Evolutionary conservation across 2,329 filamentous ascomycete species (phyloP).

Genomic region (Myriosclerotinia scirpicola): DNA sequence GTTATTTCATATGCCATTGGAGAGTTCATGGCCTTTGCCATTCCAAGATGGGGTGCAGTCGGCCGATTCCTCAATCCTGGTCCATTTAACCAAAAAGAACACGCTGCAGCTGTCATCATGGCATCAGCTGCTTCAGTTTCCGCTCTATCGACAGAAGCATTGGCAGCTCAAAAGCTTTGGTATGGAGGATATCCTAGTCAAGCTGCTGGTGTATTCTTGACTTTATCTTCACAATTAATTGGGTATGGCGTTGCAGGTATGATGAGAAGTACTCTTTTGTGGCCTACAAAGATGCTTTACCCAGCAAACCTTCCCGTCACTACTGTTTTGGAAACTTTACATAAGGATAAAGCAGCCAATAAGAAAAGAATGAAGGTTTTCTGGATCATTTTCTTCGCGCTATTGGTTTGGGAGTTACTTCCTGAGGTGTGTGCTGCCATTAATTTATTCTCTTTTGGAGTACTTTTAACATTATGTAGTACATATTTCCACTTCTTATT

Average conservation of each 20-base stretch:
- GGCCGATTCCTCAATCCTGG: constrained; percentile 61
- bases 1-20: constrained; percentile 46
- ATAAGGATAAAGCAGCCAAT: constrained; percentile 42
- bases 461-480: constrained; percentile 8
- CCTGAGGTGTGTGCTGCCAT: constrained; percentile 20
- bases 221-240: constrained; percentile 60
- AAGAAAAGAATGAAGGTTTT: constrained; percentile 43
- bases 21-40: constrained; percentile 42
- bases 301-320: constrained; percentile 53
- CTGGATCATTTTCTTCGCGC: constrained; percentile 35
- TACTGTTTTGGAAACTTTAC: constrained; percentile 45
- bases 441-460: background rate
- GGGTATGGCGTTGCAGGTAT: constrained; percentile 64
- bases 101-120: constrained; percentile 64
- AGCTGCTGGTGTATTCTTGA: constrained; percentile 50
- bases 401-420: constrained; percentile 25
- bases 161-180: constrained; percentile 63
- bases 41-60: constrained; percentile 40
- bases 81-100: constrained; percentile 69
- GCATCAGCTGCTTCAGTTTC: constrained; percentile 20
- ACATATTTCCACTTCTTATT: constrained; percentile 49
- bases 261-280: constrained; percentile 57
- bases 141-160: constrained; percentile 69
- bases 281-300: constrained; percentile 65
- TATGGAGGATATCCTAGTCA: constrained; percentile 47